Evolutionary conservation across 2,329 filamentous ascomycete genomes (phyloP).

Genomic region (Teratosphaeria nubilosa): DNA sequence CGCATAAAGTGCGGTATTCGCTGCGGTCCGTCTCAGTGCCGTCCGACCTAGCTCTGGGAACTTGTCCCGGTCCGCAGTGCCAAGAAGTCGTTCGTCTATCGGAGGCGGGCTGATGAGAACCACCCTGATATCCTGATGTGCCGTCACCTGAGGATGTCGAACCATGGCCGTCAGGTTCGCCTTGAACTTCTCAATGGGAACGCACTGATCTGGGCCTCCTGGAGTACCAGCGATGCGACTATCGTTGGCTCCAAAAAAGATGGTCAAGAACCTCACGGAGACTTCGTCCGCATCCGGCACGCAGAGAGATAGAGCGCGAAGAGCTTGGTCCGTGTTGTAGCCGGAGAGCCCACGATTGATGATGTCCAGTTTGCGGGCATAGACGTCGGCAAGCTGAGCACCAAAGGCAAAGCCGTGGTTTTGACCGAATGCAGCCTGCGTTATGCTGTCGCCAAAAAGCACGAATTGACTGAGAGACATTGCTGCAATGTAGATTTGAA

Average conservation of each 20-base stretch:
- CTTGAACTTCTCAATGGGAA: conserved; percentile 66
- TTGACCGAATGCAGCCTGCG: conserved; percentile 55
- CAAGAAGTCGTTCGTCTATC: conserved; percentile 15
- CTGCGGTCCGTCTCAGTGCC: conserved; percentile 43
- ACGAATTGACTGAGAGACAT: conserved; percentile 40
- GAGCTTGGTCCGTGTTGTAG: conserved; percentile 69
- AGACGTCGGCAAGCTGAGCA: conserved; percentile 58
- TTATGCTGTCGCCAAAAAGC: conserved; percentile 83
- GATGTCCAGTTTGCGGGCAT: conserved; percentile 69
- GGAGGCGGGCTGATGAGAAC: conserved; percentile 76
- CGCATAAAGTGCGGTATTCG: conserved; percentile 52
- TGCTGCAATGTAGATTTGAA: conserved; percentile 21
- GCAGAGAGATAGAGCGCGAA: conserved; percentile 58
- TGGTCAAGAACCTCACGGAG: conserved; percentile 48
- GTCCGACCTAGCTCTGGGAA: conserved; percentile 3
- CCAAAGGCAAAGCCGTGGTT: conserved; percentile 56
- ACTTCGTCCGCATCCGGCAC: conserved; percentile 56
- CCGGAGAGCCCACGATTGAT: conserved; percentile 80
- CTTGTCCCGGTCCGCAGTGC: conserved; percentile 8
- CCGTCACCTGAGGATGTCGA: conserved; percentile 56
- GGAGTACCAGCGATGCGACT: conserved; percentile 55
- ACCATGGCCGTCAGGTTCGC: conserved; percentile 63
- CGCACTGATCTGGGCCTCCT: conserved; percentile 55
- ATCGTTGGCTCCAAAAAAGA: conserved; percentile 87
- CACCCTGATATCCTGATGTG: conserved; percentile 58